Conservation (phyloP, 495 filamentous ascomycete genomes). For the Neurospora pannonica region DNA sequence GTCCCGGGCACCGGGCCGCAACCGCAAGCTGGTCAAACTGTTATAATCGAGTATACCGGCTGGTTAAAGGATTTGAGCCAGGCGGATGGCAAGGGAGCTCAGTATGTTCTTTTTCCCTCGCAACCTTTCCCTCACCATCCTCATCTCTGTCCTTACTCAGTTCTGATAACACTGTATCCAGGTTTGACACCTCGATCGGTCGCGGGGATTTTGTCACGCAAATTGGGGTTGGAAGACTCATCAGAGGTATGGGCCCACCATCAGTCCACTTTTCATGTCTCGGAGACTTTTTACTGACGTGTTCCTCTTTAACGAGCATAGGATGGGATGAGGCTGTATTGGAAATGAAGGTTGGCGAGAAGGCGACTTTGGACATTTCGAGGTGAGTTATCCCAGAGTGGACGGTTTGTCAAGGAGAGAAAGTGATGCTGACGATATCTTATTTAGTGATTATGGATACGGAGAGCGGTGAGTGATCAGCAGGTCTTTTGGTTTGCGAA, state of each 20-base stretch:
- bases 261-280: not conserved
- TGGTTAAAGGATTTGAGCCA: slow-evolving; percentile 58
- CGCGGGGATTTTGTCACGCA: slow-evolving; percentile 52
- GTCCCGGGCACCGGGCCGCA: slow-evolving; percentile 37
- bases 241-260: slow-evolving; percentile 50
- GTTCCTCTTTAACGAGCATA: slow-evolving; percentile 14
- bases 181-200: slow-evolving; percentile 71
- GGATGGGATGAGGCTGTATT: slow-evolving; percentile 84
- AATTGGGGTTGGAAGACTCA: slow-evolving; percentile 71
- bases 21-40: slow-evolving; percentile 53
- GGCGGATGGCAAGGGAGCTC: slow-evolving; percentile 36
- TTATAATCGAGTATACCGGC: slow-evolving; percentile 78
- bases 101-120: slow-evolving; percentile 25
- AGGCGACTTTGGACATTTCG: slow-evolving; percentile 65
- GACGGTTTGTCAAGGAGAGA: not conserved
- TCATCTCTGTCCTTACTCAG: not conserved
- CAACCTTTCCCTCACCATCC: not conserved
- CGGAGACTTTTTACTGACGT: slow-evolving; percentile 5
- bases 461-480: slow-evolving; percentile 50
- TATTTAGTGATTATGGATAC: slow-evolving; percentile 66
- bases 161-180: slow-evolving; percentile 19
- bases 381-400: slow-evolving; percentile 42
- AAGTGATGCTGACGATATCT: not conserved
- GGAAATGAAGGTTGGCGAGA: slow-evolving; percentile 73
- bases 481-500: not conserved